Conservation (phyloP, 768 basidiomycete genomes). For the Collybia sp. region DNA sequence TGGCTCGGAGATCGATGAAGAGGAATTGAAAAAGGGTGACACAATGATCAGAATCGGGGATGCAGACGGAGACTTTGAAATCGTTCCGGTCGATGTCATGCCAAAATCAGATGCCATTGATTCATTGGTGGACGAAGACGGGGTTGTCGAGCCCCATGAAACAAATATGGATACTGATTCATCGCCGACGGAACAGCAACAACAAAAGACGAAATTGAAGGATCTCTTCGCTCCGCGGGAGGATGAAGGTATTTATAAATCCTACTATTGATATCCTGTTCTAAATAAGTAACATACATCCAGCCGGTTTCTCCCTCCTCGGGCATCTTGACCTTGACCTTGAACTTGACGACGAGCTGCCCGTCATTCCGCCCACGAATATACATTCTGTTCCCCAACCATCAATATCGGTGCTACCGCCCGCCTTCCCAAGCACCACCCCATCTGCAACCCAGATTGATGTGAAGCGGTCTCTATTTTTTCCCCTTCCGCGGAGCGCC, state of each 20-base stretch:
- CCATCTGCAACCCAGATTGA: conserved; percentile 29
- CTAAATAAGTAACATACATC: background rate
- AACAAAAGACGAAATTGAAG: conserved; percentile 42
- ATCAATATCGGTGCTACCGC: conserved; percentile 14
- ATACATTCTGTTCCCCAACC: conserved; percentile 7
- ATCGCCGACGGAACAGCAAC: conserved; percentile 5
- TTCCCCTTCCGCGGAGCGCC: conserved; percentile 38
- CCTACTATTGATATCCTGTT: background rate
- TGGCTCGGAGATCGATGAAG: conserved; percentile 51
- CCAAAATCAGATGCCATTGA: conserved; percentile 2
- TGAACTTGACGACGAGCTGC: conserved; percentile 59
- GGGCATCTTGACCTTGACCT: conserved; percentile 71
- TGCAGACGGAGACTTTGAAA: conserved; percentile 24
- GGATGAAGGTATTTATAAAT: conserved; percentile 49
- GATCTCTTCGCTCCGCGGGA: conserved; percentile 71
- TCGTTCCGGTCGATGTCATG: conserved; percentile 24
- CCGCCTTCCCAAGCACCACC: conserved; percentile 5
- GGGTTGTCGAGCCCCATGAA: conserved; percentile 8
- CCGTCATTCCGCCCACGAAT: conserved; percentile 11
- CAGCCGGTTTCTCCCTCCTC: conserved; percentile 72
- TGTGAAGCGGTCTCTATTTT: conserved; percentile 56
- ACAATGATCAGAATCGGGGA: conserved; percentile 15
- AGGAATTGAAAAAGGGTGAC: conserved; percentile 21
- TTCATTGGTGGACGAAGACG: conserved; percentile 3
- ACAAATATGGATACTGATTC: conserved; percentile 8